These are phyloP conservation scores for Casuarina equisetifolia DNA, from an alignment of 306 rosid species.

Conservation along the genomic window DNA sequence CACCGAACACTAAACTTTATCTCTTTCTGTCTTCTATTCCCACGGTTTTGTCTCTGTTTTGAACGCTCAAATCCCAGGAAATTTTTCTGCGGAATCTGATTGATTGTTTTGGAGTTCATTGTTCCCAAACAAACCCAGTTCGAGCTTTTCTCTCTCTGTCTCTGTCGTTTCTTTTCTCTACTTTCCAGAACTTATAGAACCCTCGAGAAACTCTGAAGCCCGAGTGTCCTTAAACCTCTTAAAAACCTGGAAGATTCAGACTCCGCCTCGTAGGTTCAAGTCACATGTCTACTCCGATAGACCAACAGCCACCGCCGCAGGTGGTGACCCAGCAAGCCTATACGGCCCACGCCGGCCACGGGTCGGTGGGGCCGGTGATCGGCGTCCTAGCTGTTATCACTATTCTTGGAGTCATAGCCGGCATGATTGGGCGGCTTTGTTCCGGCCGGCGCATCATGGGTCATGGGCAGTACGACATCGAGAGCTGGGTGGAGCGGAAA, in stretches of 20 bases:
- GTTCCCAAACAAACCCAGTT: slow-evolving; percentile 10
- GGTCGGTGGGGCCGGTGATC: slow-evolving; percentile 78
- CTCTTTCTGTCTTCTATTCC: neutral
- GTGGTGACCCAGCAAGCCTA: slow-evolving; percentile 48
- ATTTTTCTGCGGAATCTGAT: neutral
- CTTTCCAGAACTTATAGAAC: neutral
- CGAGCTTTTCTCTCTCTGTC: neutral
- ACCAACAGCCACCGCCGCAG: slow-evolving; percentile 45
- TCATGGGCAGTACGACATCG: slow-evolving; percentile 56
- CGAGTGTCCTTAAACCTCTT: slow-evolving; percentile 9
- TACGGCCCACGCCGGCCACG: slow-evolving; percentile 54
- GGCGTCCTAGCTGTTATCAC: slow-evolving; percentile 72
- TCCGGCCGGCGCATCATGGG: slow-evolving; percentile 83
- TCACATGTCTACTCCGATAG: slow-evolving; percentile 54
- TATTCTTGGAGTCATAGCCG: slow-evolving; percentile 70
- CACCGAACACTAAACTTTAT: neutral
- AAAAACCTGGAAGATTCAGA: neutral
- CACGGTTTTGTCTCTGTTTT: neutral
- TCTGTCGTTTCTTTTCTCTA: neutral
- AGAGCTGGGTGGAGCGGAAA: slow-evolving; percentile 76
- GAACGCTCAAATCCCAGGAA: slow-evolving; percentile 4
- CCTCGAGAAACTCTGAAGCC: slow-evolving; percentile 7
- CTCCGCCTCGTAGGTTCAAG: no score
- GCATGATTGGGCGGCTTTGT: slow-evolving; percentile 81
- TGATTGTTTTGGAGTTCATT: neutral